These are phyloP conservation scores for Mycena amicta DNA, from an alignment of 768 basidiomycete species.

Conservation along the genomic window DNA sequence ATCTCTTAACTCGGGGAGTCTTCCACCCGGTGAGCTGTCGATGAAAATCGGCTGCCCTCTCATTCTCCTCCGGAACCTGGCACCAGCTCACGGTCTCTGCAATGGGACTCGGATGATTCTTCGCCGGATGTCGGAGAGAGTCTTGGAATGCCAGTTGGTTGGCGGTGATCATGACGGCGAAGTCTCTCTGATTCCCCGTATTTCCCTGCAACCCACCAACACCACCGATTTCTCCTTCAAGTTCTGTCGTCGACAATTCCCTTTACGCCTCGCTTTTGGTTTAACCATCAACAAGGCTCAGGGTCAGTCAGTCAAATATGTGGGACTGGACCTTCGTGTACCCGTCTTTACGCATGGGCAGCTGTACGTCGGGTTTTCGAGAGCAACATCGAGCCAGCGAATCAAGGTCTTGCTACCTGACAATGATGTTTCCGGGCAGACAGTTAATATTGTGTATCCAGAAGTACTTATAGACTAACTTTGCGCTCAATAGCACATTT, in stretches of 20 bases:
- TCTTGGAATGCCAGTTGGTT: constrained; percentile 38
- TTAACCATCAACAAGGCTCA: constrained; percentile 54
- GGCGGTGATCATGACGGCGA: constrained; percentile 40
- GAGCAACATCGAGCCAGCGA: background rate
- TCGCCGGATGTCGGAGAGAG: constrained; percentile 24
- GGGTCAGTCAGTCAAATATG: constrained; percentile 17
- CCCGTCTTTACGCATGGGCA: background rate
- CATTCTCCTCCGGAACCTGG: constrained; percentile 36
- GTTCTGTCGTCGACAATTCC: constrained; percentile 42
- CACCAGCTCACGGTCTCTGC: constrained; percentile 29
- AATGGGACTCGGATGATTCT: constrained; percentile 35
- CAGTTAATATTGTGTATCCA: background rate
- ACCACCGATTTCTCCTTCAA: constrained; percentile 29
- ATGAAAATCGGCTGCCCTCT: constrained; percentile 34
- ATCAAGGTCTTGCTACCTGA: background rate
- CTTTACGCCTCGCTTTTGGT: constrained; percentile 46
- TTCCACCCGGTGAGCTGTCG: constrained; percentile 37
- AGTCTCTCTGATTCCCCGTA: constrained; percentile 40
- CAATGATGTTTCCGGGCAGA: background rate
- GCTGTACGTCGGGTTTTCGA: background rate
- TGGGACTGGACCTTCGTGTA: background rate
- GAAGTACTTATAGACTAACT: background rate
- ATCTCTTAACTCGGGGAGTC: constrained; percentile 30
- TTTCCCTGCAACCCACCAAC: constrained; percentile 34
- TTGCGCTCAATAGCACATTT: background rate